A percentile compares a stretch with the other conserved stretches of the same genome.
These are phyloP conservation scores for Bruguiera gymnorhiza DNA, from an alignment of 345 rosid genomes.

Conservation along the genomic window DNA sequence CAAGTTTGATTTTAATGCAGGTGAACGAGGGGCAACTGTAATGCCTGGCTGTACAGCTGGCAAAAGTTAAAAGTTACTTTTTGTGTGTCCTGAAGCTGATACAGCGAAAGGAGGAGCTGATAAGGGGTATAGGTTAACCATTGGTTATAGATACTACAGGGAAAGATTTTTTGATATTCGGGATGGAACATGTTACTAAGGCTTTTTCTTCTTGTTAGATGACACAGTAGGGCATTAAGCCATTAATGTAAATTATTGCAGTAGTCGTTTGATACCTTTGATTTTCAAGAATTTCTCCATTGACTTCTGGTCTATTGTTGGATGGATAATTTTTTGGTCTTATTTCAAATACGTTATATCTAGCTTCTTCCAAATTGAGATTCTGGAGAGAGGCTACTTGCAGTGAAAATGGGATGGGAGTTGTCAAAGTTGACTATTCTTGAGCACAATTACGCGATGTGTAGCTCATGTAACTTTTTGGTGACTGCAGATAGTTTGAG, in stretches of 20 bases:
- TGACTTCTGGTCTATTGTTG: not conserved
- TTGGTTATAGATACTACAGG: too few relatives aligned
- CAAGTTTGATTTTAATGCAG: not conserved
- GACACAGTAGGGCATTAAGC: not conserved
- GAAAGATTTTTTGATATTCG: too few relatives aligned
- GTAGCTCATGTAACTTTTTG: too few relatives aligned
- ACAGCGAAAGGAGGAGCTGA: not conserved
- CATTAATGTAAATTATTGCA: too few relatives aligned
- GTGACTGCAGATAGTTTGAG: too few relatives aligned
- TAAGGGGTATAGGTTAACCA: too few relatives aligned
- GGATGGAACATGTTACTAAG: not conserved
- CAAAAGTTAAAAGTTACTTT: not conserved
- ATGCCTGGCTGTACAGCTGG: not conserved
- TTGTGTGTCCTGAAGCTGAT: not conserved
- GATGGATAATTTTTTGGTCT: not conserved
- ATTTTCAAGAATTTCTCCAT: not conserved
- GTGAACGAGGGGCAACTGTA: not conserved
- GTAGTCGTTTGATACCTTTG: not conserved
- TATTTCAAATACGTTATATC: not conserved
- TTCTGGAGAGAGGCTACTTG: too few relatives aligned
- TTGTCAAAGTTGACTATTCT: too few relatives aligned
- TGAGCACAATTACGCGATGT: too few relatives aligned
- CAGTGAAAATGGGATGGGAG: too few relatives aligned
- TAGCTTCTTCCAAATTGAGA: not conserved
- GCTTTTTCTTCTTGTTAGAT: not conserved